phyloP scores from a whole-genome alignment of 306 rosid genomes.

The Medicago lupulina region DNA sequence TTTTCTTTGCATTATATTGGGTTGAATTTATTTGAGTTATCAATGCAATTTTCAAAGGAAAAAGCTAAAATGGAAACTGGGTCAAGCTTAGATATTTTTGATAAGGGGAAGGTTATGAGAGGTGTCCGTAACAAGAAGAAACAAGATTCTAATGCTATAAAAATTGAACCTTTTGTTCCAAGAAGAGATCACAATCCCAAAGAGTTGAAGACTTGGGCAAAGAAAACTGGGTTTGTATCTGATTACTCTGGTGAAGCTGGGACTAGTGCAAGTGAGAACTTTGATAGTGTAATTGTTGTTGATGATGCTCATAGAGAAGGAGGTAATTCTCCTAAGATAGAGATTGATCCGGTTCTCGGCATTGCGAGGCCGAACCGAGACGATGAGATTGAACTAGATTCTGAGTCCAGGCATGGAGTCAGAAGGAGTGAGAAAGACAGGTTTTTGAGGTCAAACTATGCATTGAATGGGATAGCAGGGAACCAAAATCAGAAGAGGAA shows the following conservation, averaged over 20 bases:
- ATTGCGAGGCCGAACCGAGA: slow-evolving; percentile 57
- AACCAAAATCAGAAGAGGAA: slow-evolving; percentile 51
- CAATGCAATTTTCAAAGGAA: slow-evolving; percentile 29
- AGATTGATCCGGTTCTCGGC: slow-evolving; percentile 83
- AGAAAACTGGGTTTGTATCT: slow-evolving; percentile 88
- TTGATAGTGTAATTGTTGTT: slow-evolving; percentile 40
- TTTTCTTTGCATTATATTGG: slow-evolving; percentile 29
- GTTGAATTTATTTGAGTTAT: slow-evolving; percentile 12
- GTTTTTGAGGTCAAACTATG: slow-evolving; percentile 50
- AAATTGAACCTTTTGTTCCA: slow-evolving; percentile 70
- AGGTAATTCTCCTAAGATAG: slow-evolving; percentile 79
- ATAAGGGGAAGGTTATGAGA: slow-evolving; percentile 43
- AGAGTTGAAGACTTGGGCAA: slow-evolving; percentile 89
- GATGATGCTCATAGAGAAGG: slow-evolving; percentile 55
- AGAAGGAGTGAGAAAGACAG: slow-evolving; percentile 48
- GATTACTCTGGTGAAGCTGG: slow-evolving; percentile 72
- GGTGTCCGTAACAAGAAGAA: slow-evolving; percentile 38
- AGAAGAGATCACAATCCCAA: slow-evolving; percentile 71
- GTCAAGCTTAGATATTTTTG: slow-evolving; percentile 48
- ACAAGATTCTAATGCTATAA: slow-evolving; percentile 42
- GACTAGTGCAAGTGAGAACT: slow-evolving; percentile 61
- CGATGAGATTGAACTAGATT: slow-evolving; percentile 64
- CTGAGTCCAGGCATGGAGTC: slow-evolving; percentile 48
- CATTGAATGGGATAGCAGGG: slow-evolving; percentile 43
- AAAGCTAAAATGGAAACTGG: slow-evolving; percentile 58